Base-by-base conservation (phyloP, 495 filamentous ascomycete species). In the Lindgomyces ingoldianus region DNA sequence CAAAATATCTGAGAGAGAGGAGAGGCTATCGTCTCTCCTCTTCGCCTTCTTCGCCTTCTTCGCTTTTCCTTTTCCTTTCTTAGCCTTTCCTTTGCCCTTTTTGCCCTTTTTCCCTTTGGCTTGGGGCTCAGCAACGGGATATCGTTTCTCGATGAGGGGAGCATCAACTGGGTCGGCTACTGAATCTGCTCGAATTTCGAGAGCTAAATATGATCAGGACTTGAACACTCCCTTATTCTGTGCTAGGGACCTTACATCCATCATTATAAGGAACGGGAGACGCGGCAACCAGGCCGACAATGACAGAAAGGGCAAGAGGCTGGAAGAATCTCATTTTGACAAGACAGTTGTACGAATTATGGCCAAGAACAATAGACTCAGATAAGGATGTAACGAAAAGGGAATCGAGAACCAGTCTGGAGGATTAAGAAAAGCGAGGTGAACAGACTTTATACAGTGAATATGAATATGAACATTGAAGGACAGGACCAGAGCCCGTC, bases 201-300 rank as follows among this genome's bases (percentile, higher is more conserved):
- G 4, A 8, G 48, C 48, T 51, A 51, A 3, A 4, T 3, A 18
- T 9, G n/a, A 19, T 56, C 25, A 22, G 9, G 12, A 56, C 18
- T 16, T 42, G 44, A n/a, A 36, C 30, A 14, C 10, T 16, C 24
- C 6, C 4, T 6, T 56, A 41, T 56, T 9, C 52, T 33, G 18
- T 24, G 25, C 6, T 14, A 11, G 16, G 24, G 19, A 51, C 8
- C 8, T 48, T 51, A 51, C 48, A 18, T 6, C 27, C 48, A 6
- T 51, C 48, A 29, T 26, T 51, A 29, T 24, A 51, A 14, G 48
- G 48, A 26, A 51, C 48, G 22, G 48, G 48, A 24, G 19, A 25
- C 16, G 48, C 22, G 48, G 48, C 48, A n/a, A 51, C 48, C 48
- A 51, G 48, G 48, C 48, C 48, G 22, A 51, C 48, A 18, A 51